These are phyloP conservation scores for Citrus glauca DNA, from an alignment of 345 rosid genomes.

Conservation along the genomic window DNA sequence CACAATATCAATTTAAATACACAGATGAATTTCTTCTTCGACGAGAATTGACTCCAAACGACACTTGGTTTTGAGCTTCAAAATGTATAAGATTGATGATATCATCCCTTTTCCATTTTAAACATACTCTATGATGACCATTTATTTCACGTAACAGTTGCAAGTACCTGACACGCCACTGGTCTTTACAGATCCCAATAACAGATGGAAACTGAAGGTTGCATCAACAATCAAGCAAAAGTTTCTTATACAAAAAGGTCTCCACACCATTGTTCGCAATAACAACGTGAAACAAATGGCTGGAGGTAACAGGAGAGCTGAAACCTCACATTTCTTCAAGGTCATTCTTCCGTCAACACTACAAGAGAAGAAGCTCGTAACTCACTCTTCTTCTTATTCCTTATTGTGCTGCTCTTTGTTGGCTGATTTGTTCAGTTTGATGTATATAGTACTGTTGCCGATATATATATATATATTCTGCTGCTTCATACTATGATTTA, in stretches of 20 bases:
- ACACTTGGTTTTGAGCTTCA: neutral
- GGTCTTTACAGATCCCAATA: neutral
- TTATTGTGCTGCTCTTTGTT: neutral
- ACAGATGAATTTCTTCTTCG: neutral
- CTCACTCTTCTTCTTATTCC: neutral
- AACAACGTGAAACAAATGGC: neutral
- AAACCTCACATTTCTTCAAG: constrained; percentile 1
- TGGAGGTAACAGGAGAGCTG: neutral
- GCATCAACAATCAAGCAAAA: neutral
- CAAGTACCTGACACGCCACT: neutral
- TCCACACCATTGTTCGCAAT: neutral
- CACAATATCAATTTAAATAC: neutral
- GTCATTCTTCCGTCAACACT: neutral
- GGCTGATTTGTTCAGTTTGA: neutral
- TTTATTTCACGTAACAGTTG: neutral
- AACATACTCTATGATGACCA: neutral
- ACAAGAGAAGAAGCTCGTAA: constrained; percentile 9
- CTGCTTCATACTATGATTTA: neutral
- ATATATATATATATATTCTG: too few species aligned
- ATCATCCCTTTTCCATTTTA: neutral
- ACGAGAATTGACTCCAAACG: neutral
- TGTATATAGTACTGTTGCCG: too few species aligned
- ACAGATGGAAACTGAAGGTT: neutral
- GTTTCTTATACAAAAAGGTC: neutral
- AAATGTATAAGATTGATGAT: neutral